Percentiles rank a stretch among this genome's conserved stretches.
phyloP scores from a whole-genome alignment of 805 yeast species.

The Saccharomycopsis sp. region DNA sequence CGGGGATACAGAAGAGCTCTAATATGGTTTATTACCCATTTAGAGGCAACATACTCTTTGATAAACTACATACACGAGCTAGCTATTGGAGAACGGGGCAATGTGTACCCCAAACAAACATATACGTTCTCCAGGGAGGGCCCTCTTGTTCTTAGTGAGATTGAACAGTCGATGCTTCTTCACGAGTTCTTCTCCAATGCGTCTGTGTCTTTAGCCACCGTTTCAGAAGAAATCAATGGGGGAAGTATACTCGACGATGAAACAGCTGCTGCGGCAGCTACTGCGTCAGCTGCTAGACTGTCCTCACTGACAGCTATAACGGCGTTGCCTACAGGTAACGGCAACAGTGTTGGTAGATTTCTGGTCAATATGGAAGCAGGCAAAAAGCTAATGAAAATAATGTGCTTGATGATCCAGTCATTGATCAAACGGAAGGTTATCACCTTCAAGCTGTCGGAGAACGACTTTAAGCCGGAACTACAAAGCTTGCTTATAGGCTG shows the following conservation, averaged over 20 bases:
- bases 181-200: conserved; percentile 64
- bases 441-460: conserved; percentile 33
- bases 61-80: conserved; percentile 61
- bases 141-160: conserved; percentile 41
- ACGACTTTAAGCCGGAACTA: conserved; percentile 51
- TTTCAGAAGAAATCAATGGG: conserved; percentile 24
- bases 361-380: not conserved
- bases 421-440: conserved; percentile 41
- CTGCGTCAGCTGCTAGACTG: not conserved
- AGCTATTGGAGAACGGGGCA: conserved; percentile 51
- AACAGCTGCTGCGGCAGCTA: conserved; percentile 18
- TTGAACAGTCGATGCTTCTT: conserved; percentile 59
- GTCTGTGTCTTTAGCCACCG: conserved; percentile 36
- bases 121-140: conserved; percentile 51
- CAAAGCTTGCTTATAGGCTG: conserved; percentile 56
- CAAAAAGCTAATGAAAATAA: conserved; percentile 40
- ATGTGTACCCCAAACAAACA: conserved; percentile 20
- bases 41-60: conserved; percentile 46
- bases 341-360: not conserved
- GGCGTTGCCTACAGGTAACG: not conserved
- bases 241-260: conserved; percentile 22
- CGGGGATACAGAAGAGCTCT: conserved; percentile 53
- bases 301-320: not conserved
- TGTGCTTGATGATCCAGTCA: conserved; percentile 58
- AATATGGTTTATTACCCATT: conserved; percentile 63